Percentiles rank a stretch among this genome's conserved stretches.
Evolutionary conservation across 2,329 filamentous ascomycete genomes (phyloP).

Genomic region (Xylariaceae sp.): DNA sequence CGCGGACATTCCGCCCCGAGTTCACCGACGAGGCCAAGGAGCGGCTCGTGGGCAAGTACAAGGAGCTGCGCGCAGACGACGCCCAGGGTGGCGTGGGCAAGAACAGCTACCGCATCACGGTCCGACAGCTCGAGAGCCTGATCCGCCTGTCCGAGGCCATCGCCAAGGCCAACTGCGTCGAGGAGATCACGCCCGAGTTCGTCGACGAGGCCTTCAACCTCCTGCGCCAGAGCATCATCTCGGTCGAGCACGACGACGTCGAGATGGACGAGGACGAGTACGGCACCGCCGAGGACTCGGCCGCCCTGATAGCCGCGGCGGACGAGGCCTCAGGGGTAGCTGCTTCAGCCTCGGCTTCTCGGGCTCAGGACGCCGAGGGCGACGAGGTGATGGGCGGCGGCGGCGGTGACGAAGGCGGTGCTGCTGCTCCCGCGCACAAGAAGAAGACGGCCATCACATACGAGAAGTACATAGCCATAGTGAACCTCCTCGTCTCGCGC

Average conservation of each 20-base stretch:
- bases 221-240: slow-evolving; percentile 90
- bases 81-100: slow-evolving; percentile 88
- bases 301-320: slow-evolving; percentile 40
- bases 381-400: slow-evolving; percentile 43
- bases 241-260: slow-evolving; percentile 94
- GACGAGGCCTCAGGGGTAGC: slow-evolving; percentile 45
- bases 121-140: slow-evolving; percentile 90
- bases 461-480: slow-evolving; percentile 88
- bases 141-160: slow-evolving; percentile 97
- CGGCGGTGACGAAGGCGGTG: slow-evolving; percentile 35
- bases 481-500: slow-evolving; percentile 76
- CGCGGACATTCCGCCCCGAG: slow-evolving; percentile 85
- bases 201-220: slow-evolving; percentile 90
- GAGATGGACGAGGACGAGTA: slow-evolving; percentile 85
- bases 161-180: slow-evolving; percentile 93
- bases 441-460: slow-evolving; percentile 84
- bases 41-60: slow-evolving; percentile 86
- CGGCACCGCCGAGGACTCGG: slow-evolving; percentile 42
- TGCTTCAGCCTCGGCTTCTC: slow-evolving; percentile 30
- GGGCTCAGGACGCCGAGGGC: slow-evolving; percentile 33
- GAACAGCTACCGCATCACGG: slow-evolving; percentile 96
- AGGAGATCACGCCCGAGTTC: slow-evolving; percentile 78
- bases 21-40: slow-evolving; percentile 85
- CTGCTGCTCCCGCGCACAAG: slow-evolving; percentile 47
- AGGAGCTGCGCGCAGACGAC: slow-evolving; percentile 88